Evolutionary conservation across 1,284 basidiomycete species (phyloP), one percentile per base, ranked within the genome.

Genomic region (Phlebopus sp.): DNA sequence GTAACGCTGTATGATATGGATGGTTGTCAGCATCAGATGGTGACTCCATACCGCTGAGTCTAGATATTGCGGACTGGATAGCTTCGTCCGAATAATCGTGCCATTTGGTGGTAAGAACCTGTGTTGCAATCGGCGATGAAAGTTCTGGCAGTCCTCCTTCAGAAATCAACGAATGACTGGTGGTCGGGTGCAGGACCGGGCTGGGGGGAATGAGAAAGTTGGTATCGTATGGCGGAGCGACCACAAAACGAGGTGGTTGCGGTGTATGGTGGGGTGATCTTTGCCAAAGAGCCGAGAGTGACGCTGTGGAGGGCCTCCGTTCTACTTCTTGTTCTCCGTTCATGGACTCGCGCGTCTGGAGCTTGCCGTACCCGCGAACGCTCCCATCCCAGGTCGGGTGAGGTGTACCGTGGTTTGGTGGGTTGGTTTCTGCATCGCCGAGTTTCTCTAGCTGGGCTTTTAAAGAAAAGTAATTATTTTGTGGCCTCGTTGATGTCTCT

Each of bases 31-130:
- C 59, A 37, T 78, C 72, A 4, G 74, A 70, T 2, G 76, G 74
- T 0, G 78, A 72, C 25, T 75, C 68, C 4, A 70, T 57, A 7
- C 59, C 50, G 43, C 68, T 59, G 25, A 82, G 62, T 15, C 64
- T 66, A 0, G 82, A 75, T 15, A 90, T 76, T 2, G 78, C 74
- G 6, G 73, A 68, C 52, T 84, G 78, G 37, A 90, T 84, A 1
- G 76, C 81, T 42, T 85, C 78, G 63, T 90, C 86, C 1, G 83
- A 80, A 55, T 80, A 81, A 37, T 81, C 77, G 58, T 88, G 84
- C 84, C 85, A 89, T 58, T 72, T 76, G 5, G 78, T 83, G 2
- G 72, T 69, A 15, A 89, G 70, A 14, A 88, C 72, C 52, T 77
- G 74, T 3, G 72, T 60, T 7, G 68, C 63, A 14, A 71, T 51